Evolutionary conservation across 2,329 filamentous ascomycete genomes (phyloP).

Genomic region (Monascus ruber): DNA sequence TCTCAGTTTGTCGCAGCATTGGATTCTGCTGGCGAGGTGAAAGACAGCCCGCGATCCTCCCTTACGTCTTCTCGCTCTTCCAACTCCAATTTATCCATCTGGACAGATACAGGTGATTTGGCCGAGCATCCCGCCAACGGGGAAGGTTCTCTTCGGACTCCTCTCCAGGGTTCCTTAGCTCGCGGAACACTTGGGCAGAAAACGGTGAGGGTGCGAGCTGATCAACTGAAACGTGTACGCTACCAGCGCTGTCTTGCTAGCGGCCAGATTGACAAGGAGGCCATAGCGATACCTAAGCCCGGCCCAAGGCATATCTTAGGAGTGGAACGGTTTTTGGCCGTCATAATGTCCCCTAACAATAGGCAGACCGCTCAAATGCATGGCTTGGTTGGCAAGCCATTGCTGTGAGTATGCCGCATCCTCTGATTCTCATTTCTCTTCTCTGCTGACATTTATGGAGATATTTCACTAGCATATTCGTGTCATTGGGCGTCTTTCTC

Average conservation of each 20-base stretch:
- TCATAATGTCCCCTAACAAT: conserved; percentile 75
- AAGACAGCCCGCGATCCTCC: conserved; percentile 43
- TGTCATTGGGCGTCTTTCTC: conserved; percentile 52
- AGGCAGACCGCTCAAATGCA: conserved; percentile 59
- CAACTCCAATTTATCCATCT: conserved; percentile 64
- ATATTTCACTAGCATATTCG: conserved; percentile 83
- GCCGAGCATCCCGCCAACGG: conserved; percentile 79
- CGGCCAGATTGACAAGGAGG: conserved; percentile 24
- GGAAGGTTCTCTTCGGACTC: conserved; percentile 67
- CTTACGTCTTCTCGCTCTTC: conserved; percentile 38
- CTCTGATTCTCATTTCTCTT: conserved; percentile 2
- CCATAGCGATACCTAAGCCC: conserved; percentile 65
- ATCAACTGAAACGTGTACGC: conserved; percentile 54
- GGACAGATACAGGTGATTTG: conserved; percentile 91
- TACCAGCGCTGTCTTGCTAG: conserved; percentile 46
- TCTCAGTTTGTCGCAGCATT: conserved; percentile 24
- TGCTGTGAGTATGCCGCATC: conserved; percentile 55
- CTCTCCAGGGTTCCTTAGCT: conserved; percentile 55
- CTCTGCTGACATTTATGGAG: conserved; percentile 37
- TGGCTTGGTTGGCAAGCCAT: conserved; percentile 88
- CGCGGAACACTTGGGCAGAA: conserved; percentile 42
- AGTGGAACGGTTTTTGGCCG: conserved; percentile 59
- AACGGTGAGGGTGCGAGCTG: conserved; percentile 21
- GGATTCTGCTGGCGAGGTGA: conserved; percentile 36
- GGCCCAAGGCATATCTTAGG: conserved; percentile 51